Evolutionary conservation across 768 basidiomycete genomes (phyloP), one percentile per base, ranked within the genome.

Genomic region (Suillus hirtellus): DNA sequence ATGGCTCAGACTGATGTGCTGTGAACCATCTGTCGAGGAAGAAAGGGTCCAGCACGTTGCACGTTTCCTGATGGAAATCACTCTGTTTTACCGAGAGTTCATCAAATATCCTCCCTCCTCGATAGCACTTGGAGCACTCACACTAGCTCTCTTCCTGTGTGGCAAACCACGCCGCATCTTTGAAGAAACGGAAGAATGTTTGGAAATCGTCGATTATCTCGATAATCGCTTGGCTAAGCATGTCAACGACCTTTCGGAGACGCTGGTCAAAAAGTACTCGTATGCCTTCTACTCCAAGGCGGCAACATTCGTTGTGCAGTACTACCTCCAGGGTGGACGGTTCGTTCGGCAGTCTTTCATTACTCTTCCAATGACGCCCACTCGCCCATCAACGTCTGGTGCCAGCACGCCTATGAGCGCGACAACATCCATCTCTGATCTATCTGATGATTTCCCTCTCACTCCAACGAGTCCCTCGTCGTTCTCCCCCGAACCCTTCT

Each of bases 1-100:
- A 21, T 99, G 97, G 97, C 84, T 99, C 31, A 86, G 97, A 60
- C 79, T 90, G 46, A 85, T 90, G 77, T 92, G 90, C 72, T 89
- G 87, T 69, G 89, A 86, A 60, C 83, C 89, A 40, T 82, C 79
- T 72, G 73, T 86, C 65, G 97, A 98, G 75, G 95, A 96, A 62
- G 81, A 88, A 59, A 93, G 91, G 77, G 92, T 96, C 6, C 95
- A 97, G 72, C 91, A 97, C 72, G 90, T 99, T 66, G 95, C 97
- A 3, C 89, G 97, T 56, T 99, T 99, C 82, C 78, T 99, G 74
- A 99, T 99, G 97, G 97, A 99, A 77, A 95, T 98, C 71, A 98
- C 97, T 37, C 86, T 99, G 59, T 99, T 98, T 81, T 92, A 98
- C 77, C 89, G 95, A 63, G 97, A 99, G 73, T 99, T 96, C 76